Evolutionary conservation across 108 stramenopile genomes (phyloP).

Genomic region (Chaetoceros muelleri): DNA sequence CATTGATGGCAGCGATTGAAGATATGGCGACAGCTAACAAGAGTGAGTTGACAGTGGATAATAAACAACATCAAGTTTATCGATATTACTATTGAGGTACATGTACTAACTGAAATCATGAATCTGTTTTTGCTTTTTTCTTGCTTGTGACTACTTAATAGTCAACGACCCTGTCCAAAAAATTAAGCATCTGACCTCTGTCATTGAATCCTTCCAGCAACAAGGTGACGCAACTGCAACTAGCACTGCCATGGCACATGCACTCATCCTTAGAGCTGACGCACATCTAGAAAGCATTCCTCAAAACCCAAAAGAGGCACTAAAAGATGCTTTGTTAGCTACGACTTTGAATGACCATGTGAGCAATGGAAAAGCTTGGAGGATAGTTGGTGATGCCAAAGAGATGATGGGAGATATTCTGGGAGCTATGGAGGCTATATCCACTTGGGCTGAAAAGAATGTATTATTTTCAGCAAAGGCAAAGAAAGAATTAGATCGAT

Average conservation of each 20-base stretch:
- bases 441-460: constrained; percentile 2
- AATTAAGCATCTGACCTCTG: constrained; percentile 12
- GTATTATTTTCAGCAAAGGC: constrained; percentile 2
- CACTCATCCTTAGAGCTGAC: constrained; percentile 14
- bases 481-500: constrained; percentile 2
- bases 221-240: not conserved
- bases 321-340: not conserved
- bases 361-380: constrained; percentile 7
- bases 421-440: constrained; percentile 2
- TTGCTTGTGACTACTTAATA: constrained; percentile 1
- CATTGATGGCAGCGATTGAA: constrained; percentile 16
- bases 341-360: not conserved
- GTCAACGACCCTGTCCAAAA: constrained; percentile 4
- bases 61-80: too few relatives aligned
- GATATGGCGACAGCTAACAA: constrained; percentile 14
- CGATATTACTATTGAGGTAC: too few relatives aligned
- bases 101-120: not conserved
- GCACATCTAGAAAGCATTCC: not conserved
- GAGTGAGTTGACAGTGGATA: too few relatives aligned
- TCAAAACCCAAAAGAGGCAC: not conserved
- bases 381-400: constrained; percentile 20
- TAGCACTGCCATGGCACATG: constrained; percentile 19
- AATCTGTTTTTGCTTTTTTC: not conserved
- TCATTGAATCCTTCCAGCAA: constrained; percentile 13
- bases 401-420: constrained; percentile 1